Percentiles rank a stretch among this genome's conserved stretches.
phyloP scores from a whole-genome alignment of 345 rosid species.

The Carallia pectinifolia region DNA sequence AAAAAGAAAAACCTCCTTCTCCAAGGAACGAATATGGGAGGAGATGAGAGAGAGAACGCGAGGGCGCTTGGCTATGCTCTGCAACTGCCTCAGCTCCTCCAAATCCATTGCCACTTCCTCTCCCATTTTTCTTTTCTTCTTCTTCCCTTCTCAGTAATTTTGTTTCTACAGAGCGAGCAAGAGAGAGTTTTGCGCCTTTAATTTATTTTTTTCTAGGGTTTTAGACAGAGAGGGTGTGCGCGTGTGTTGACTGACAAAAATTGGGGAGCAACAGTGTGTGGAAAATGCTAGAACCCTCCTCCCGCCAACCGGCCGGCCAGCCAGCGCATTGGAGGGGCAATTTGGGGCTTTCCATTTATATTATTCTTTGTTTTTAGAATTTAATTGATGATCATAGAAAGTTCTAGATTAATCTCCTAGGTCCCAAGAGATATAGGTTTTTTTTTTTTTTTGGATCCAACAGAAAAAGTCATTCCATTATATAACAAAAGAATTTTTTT shows the following conservation, averaged over 20 bases:
- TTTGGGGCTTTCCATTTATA: background rate
- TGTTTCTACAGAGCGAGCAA: background rate
- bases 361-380: background rate
- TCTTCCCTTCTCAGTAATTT: no score
- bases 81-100: conserved; percentile 73
- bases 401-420: background rate
- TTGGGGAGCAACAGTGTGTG: background rate
- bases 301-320: no score
- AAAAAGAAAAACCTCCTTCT: conserved; percentile 45
- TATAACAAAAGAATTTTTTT: no score
- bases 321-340: background rate
- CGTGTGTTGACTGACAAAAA: no score
- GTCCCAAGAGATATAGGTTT: no score
- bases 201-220: background rate
- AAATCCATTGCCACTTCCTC: conserved; percentile 63
- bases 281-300: conserved; percentile 26
- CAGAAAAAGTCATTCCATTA: no score
- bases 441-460: no score
- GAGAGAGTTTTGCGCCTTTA: background rate
- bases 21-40: conserved; percentile 62
- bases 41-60: conserved; percentile 56
- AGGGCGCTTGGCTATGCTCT: conserved; percentile 73
- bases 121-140: conserved; percentile 44
- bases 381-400: background rate
- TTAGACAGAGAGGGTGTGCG: background rate